Conservation (phyloP, 75 land plant species). For the Pinus albicaulis region DNA sequence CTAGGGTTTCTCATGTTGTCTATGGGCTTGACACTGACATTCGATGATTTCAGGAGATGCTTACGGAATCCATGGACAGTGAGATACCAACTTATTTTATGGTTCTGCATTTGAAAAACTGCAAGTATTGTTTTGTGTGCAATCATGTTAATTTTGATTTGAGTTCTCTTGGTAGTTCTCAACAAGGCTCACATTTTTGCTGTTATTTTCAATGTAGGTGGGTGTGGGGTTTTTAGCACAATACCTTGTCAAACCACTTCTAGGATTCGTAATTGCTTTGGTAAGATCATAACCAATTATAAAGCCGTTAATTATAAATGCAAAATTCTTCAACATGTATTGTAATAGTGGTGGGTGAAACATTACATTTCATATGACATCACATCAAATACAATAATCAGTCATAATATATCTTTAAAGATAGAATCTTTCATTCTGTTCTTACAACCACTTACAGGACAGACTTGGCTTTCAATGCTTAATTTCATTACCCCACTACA, state of each 20-base stretch:
- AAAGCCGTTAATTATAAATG: not conserved
- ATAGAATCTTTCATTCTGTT: not conserved
- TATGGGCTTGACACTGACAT: slow-evolving; percentile 96
- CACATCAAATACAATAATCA: not conserved
- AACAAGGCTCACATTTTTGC: not conserved
- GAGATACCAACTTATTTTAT: slow-evolving; percentile 16
- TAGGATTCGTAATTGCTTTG: slow-evolving; percentile 88
- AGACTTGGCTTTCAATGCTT: not conserved
- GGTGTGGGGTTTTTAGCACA: slow-evolving; percentile 98
- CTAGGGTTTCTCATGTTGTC: slow-evolving; percentile 97
- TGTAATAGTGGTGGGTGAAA: not conserved
- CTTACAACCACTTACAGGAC: not conserved
- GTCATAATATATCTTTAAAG: not conserved
- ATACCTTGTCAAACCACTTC: slow-evolving; percentile 77
- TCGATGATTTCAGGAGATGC: slow-evolving; percentile 93
- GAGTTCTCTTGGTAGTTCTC: not conserved
- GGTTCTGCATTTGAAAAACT: slow-evolving; percentile 4
- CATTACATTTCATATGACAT: not conserved
- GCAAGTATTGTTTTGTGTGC: not conserved
- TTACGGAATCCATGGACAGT: slow-evolving; percentile 97
- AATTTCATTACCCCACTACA: not conserved
- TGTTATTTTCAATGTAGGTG: slow-evolving; percentile 42
- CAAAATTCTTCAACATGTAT: not conserved
- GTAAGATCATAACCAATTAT: slow-evolving; percentile 24
- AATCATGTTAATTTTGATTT: not conserved